Conservation (phyloP, 257 asterid species). For the Thymus mandschuricus region DNA sequence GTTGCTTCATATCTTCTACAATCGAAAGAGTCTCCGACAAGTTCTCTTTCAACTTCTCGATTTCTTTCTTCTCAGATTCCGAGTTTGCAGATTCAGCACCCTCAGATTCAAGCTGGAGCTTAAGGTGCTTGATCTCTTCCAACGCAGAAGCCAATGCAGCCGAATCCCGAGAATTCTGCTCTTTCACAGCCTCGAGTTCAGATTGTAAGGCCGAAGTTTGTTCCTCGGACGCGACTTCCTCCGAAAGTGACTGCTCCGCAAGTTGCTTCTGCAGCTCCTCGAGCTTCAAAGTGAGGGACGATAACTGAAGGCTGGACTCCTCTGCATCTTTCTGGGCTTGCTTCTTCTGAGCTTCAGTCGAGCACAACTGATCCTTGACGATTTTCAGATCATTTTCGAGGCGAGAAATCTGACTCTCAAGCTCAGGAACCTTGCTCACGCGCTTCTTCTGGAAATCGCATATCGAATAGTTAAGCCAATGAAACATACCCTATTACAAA, state of each 20-base stretch:
- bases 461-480: background rate
- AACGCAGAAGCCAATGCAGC: conserved; percentile 60
- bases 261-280: conserved; percentile 55
- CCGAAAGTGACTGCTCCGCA: conserved; percentile 33
- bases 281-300: conserved; percentile 55
- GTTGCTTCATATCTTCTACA: conserved; percentile 69
- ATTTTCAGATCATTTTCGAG: conserved; percentile 77
- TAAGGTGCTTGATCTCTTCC: conserved; percentile 68
- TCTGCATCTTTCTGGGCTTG: conserved; percentile 70
- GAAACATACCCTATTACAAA: background rate
- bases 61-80: conserved; percentile 52
- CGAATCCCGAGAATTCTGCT: conserved; percentile 49
- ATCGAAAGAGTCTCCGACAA: conserved; percentile 49
- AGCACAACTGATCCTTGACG: conserved; percentile 68
- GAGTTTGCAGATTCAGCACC: conserved; percentile 45
- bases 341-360: conserved; percentile 69
- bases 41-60: conserved; percentile 53
- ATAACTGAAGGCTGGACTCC: conserved; percentile 65
- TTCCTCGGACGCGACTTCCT: conserved; percentile 36
- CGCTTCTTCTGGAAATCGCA: conserved; percentile 53
- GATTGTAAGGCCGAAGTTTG: conserved; percentile 32
- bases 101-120: conserved; percentile 68
- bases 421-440: conserved; percentile 57
- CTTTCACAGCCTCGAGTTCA: conserved; percentile 46
- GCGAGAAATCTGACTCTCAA: conserved; percentile 71